A percentile compares a stretch with the other conserved stretches of the same genome.
phyloP scores from a whole-genome alignment of 2,329 filamentous ascomycete genomes.

The Colletotrichum euphorbiae region DNA sequence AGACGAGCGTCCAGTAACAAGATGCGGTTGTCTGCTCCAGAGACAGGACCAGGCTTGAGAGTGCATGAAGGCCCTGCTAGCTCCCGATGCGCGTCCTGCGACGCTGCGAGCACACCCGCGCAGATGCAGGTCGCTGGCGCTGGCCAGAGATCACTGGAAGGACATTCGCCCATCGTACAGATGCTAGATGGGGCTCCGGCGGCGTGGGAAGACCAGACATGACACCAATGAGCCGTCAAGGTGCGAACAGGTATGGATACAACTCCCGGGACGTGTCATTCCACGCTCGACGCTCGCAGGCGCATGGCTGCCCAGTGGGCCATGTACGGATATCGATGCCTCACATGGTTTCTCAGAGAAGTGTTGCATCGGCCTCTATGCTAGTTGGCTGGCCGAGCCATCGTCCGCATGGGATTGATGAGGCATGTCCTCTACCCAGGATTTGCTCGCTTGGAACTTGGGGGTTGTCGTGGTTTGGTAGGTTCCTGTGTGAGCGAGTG shows the following conservation, averaged over 20 bases:
- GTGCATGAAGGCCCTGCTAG: conserved; percentile 34
- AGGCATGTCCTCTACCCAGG: not conserved
- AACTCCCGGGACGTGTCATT: not conserved
- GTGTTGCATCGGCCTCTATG: conserved; percentile 12
- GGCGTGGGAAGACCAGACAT: conserved; percentile 21
- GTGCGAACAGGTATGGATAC: conserved; percentile 40
- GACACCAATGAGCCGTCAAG: not conserved
- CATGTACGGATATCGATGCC: conserved; percentile 52
- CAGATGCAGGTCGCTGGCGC: conserved; percentile 24
- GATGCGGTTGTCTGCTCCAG: conserved; percentile 3
- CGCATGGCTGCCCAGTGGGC: conserved; percentile 52
- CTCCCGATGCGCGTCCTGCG: conserved; percentile 33
- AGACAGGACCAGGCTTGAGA: conserved; percentile 28
- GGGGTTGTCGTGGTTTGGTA: conserved; percentile 4
- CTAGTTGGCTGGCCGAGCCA: conserved; percentile 26
- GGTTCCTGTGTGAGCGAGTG: conserved; percentile 1
- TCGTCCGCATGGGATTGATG: conserved; percentile 17
- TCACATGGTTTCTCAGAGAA: conserved; percentile 31
- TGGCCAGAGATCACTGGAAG: conserved; percentile 19
- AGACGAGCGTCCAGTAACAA: conserved; percentile 27
- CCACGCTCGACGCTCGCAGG: conserved; percentile 43
- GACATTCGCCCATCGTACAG: conserved; percentile 35
- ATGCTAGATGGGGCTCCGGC: conserved; percentile 36
- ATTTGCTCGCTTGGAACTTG: conserved; percentile 11
- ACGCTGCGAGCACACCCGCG: conserved; percentile 25